Conservation (phyloP, 805 yeast species). For the Candida pseudofarinosa region DNA sequence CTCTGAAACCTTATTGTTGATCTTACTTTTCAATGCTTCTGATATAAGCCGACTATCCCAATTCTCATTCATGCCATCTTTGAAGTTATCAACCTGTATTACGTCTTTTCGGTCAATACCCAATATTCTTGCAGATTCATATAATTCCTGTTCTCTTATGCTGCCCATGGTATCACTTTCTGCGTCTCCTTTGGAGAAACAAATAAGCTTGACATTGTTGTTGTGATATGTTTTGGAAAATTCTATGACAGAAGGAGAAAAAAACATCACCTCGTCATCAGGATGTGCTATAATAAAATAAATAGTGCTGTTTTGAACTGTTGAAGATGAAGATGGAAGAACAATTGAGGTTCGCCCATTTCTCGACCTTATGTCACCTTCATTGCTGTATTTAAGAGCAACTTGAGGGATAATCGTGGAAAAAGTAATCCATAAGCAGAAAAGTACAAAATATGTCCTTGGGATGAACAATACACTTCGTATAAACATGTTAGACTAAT, state of each 20-base stretch:
- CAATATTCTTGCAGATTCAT: constrained; percentile 48
- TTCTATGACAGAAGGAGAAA: constrained; percentile 71
- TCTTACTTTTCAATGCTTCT: constrained; percentile 26
- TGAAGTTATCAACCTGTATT: constrained; percentile 39
- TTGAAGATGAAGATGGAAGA: constrained; percentile 21
- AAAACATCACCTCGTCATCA: constrained; percentile 98
- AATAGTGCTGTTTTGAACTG: constrained; percentile 33
- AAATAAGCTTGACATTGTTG: constrained; percentile 55
- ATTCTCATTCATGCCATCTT: constrained; percentile 61
- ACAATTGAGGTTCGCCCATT: not conserved
- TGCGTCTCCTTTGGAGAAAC: constrained; percentile 71
- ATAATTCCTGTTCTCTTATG: constrained; percentile 57
- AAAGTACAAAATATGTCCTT: constrained; percentile 20
- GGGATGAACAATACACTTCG: constrained; percentile 1
- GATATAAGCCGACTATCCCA: constrained; percentile 58
- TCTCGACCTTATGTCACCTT: constrained; percentile 9
- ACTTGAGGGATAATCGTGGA: constrained; percentile 40
- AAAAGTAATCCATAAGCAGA: constrained; percentile 33
- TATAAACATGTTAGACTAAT: not conserved
- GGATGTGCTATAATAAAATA: constrained; percentile 86
- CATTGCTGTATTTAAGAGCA: constrained; percentile 23
- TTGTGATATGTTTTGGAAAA: constrained; percentile 41
- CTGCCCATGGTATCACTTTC: constrained; percentile 65
- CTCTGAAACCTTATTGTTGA: constrained; percentile 12
- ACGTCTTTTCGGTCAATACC: constrained; percentile 46